Evolutionary conservation across 306 rosid genomes (phyloP).

Genomic region (Cicer chorassanicum): DNA sequence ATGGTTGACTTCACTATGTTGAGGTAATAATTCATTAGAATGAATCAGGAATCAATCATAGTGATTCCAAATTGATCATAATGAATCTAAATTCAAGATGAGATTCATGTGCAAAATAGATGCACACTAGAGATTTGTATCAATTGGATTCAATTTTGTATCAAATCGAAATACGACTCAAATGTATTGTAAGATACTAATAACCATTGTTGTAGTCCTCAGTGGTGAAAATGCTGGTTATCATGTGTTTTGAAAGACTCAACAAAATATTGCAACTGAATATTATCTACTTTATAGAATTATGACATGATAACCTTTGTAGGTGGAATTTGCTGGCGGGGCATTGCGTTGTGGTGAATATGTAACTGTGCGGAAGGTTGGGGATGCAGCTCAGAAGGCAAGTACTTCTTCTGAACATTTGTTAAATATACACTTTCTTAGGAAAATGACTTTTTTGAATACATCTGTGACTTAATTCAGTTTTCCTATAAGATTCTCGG

Average conservation of each 20-base stretch:
- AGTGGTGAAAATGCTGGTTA: conserved; percentile 7
- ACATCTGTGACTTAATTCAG: not conserved
- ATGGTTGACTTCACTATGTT: too few species aligned
- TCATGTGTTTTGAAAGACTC: conserved; percentile 21
- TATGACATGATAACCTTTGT: conserved; percentile 29
- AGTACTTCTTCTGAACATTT: conserved; percentile 43
- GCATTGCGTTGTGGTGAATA: conserved; percentile 94
- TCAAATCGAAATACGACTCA: not conserved
- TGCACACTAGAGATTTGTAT: not conserved
- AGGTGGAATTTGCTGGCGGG: conserved; percentile 89
- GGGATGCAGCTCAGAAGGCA: conserved; percentile 90
- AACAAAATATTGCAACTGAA: conserved; percentile 1
- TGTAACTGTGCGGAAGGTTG: conserved; percentile 87
- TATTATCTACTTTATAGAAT: conserved; percentile 17
- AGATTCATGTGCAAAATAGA: not conserved
- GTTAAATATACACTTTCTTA: conserved; percentile 20
- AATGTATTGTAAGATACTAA: not conserved
- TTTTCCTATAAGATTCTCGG: conserved; percentile 41
- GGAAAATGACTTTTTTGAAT: conserved; percentile 16
- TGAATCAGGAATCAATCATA: not conserved
- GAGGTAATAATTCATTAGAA: not conserved
- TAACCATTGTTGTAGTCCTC: not conserved
- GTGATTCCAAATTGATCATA: not conserved
- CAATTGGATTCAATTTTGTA: not conserved
- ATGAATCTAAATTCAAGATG: not conserved